These are phyloP conservation scores for Bipolaris zeicola DNA, from an alignment of 2,329 filamentous ascomycete species.

Conservation along the genomic window DNA sequence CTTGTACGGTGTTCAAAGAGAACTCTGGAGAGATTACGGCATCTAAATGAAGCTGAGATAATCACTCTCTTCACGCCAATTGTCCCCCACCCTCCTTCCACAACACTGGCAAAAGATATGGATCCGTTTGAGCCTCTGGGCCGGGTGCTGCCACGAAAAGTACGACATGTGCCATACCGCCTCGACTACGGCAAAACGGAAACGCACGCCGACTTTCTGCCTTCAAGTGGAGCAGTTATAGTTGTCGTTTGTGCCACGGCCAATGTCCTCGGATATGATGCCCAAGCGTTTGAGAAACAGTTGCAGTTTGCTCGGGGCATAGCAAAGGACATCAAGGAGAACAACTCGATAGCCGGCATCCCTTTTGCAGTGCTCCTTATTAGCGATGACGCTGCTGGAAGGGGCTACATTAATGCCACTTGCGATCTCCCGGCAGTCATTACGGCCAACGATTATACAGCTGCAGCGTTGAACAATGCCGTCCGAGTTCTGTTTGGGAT, in stretches of 20 bases:
- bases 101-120: constrained; percentile 48
- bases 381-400: constrained; percentile 21
- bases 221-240: constrained; percentile 63
- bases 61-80: constrained; percentile 59
- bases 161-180: constrained; percentile 75
- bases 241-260: constrained; percentile 57
- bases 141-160: constrained; percentile 62
- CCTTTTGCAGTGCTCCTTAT: constrained; percentile 38
- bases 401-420: constrained; percentile 28
- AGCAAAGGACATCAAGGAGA: constrained; percentile 21
- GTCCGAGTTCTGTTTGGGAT: constrained; percentile 36
- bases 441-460: constrained; percentile 37
- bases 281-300: constrained; percentile 38
- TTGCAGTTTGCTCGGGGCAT: constrained; percentile 37
- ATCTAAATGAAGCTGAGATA: constrained; percentile 46
- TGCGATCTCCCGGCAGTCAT: constrained; percentile 37
- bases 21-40: constrained; percentile 35
- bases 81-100: constrained; percentile 54
- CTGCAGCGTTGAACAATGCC: constrained; percentile 31
- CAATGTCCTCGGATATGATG: constrained; percentile 31
- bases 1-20: constrained; percentile 35
- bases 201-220: constrained; percentile 67
- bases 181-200: constrained; percentile 67
- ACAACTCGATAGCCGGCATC: constrained; percentile 21
- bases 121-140: constrained; percentile 79